Evolutionary conservation across 2,329 filamentous ascomycete genomes (phyloP), one percentile per base, ranked within the genome.

Genomic region (Zasmidium angulare): DNA sequence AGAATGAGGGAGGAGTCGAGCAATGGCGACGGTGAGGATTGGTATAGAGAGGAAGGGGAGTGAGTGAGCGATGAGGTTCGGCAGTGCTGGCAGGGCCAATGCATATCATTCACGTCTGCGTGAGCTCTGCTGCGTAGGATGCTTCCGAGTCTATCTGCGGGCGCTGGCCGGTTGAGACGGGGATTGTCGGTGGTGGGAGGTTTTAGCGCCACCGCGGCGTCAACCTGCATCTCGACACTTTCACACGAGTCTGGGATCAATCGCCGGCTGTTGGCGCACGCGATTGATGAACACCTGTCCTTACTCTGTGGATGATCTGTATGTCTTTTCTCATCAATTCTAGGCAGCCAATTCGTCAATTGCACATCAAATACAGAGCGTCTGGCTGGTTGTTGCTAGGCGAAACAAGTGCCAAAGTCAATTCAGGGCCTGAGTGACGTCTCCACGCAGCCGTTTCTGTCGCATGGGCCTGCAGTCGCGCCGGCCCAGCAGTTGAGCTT

Each of bases 131-230:
- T 43, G 36, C 36, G n/a, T n/a, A n/a, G n/a, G n/a, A n/a, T n/a
- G n/a, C n/a, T n/a, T 43, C 36, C 36, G 36, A 43, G 36, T 43
- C 36, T 43, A 43, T 43, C 36, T 43, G 36, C 14, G 36, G 36
- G 6, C 6, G 6, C 4, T 7, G 36, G 36, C 36, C 43, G 51
- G 51, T 53, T 53, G 51, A 40, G 51, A 36, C 51, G 40, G 51
- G 51, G 51, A 53, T 53, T 53, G 23, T 23, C 31, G 31, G 17
- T 12, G 51, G 51, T 20, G 31, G 51, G 51, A 23, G 26, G 26
- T n/a, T 29, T 53, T 43, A 53, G 51, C 36, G 36, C 36, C 29
- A 19, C 14, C 7, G 36, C 36, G 51, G 19, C 51, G 50, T 46
- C 31, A 53, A 46, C 40, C 20, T 53, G 51, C 51, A 26, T 46